Evolutionary conservation across 352 stramenopile species (phyloP).

Genomic region (Chrysophaeum taylorii): DNA sequence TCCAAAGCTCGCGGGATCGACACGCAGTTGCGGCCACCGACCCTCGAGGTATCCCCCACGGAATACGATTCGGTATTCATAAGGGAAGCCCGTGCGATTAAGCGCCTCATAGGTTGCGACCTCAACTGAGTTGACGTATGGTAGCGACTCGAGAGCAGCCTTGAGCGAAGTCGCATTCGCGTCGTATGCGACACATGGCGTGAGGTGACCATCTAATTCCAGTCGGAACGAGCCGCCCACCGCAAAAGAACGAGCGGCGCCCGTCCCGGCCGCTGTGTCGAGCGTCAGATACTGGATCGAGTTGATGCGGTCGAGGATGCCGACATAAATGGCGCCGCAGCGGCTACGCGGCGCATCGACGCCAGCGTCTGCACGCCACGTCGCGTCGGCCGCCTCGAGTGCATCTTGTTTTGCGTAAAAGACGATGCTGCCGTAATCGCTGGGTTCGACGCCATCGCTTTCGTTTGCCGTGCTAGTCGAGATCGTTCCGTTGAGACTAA

Average conservation of each 20-base stretch:
- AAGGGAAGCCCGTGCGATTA: conserved; percentile 29
- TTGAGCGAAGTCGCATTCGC: conserved; percentile 52
- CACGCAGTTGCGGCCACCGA: conserved; percentile 36
- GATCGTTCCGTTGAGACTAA: background rate
- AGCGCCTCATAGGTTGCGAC: conserved; percentile 18
- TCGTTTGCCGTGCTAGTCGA: background rate
- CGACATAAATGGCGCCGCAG: background rate
- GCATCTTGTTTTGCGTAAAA: background rate
- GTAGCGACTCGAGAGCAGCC: conserved; percentile 53
- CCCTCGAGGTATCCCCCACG: conserved; percentile 36
- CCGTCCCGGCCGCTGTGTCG: background rate
- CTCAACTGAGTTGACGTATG: conserved; percentile 44
- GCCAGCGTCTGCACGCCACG: conserved; percentile 4
- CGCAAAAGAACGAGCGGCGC: conserved; percentile 14
- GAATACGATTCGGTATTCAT: conserved; percentile 36
- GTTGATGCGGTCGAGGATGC: background rate
- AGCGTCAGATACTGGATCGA: background rate
- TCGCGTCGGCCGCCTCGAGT: background rate
- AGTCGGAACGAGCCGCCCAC: conserved; percentile 44
- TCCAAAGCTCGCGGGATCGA: conserved; percentile 12
- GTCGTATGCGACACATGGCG: conserved; percentile 56
- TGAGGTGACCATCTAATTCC: conserved; percentile 30
- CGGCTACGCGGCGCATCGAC: background rate
- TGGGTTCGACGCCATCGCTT: background rate
- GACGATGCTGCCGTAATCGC: conserved; percentile 12